Evolutionary conservation across 78 protist species (phyloP), one percentile per base, ranked within the genome.

Genomic region (Cavenderia fasciculata): DNA sequence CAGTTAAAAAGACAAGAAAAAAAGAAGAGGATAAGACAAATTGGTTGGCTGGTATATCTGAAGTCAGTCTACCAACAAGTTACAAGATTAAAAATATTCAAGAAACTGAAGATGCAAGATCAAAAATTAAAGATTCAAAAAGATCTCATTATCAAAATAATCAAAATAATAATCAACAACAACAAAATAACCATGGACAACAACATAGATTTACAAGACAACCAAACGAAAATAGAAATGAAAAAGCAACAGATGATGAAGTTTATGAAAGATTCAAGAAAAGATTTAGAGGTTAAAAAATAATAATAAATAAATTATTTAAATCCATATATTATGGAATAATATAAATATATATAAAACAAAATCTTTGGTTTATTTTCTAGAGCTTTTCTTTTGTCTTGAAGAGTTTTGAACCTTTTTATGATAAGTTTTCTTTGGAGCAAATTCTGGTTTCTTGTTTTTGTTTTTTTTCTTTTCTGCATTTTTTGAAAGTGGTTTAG

Each of bases 21-120:
- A 63, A 63, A 21, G 71, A 59, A 1, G 77, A 65, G 12, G 78
- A 82, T 8, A 82, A 82, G 43, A 82, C 89, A 18, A 68, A 82
- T 68, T 82, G 89, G 89, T 68, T 82, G 1, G 70, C 89, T 12
- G 89, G 89, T 68, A 82, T 82, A 11, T 73, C 89, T 8, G 89
- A 82, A n/a, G 89, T 82, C 5, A 54, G 23, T 19, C 23, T 82
- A 56, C 77, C 89, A 33, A 19, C 54, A 16, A 56, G 1, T 14
- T 82, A 31, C 11, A 82, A 82, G 19, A 33, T 51, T 11, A 82
- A 82, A 33, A 82, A 82, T 82, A 82, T 82, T 29, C 25, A 68
- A 27, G 89, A 65, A 54, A 82, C 89, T 41, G 89, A 82, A 54
- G 72, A 68, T 27, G 89, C 89, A 40, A 82, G 74, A 43, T 41